Base-by-base conservation (phyloP, 345 rosid genomes). In the Theobroma cacao region DNA sequence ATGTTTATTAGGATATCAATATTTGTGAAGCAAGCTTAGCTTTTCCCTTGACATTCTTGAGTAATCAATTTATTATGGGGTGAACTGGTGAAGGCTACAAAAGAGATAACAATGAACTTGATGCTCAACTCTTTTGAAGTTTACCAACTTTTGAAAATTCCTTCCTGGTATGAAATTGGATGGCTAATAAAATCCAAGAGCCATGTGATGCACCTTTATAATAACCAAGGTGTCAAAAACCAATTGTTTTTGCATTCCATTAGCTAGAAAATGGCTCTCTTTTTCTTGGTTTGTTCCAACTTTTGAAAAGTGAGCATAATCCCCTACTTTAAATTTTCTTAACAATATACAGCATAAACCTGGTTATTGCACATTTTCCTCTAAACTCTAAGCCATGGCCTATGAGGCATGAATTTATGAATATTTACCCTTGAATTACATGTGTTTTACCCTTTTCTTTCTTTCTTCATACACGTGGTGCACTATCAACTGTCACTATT, bases 1-100 rank as follows among this genome's bases (percentile, higher is more conserved):
- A 79, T 85, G 73, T 76, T 78, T 47, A 77, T 67, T 84, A 81
- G 90, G 87, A 77, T 48, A 77, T 60, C 17, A 24, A 68, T 75
- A 28, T 77, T 58, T 55, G 43, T 68, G 74, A 66, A 28, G 34
- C 62, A 12, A 72, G 43, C 45, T 56, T 75, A 47, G 79, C 78
- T 56, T 71, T 72, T 79, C 10, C 40, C 72, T 77, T 45, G 31
- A 24, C 28, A 43, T 6, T 77, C 26, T 17, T 7, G 79, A 12
- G 26, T 36, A 24, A 69, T 78, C 63, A 45, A 80, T 75, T 78
- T 56, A 62, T 72, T n/a, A 40, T 36, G 36, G 36, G 62, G 18
- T 22, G n/a, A n/a, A n/a, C n/a, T n/a, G n/a, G n/a, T n/a, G 60
- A 61, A 66, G n/a, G 4, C 64, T 70, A 48, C 30, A 26, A 53